Conservation (phyloP, 768 basidiomycete genomes). For the Brasilioporus rufonigricans region DNA sequence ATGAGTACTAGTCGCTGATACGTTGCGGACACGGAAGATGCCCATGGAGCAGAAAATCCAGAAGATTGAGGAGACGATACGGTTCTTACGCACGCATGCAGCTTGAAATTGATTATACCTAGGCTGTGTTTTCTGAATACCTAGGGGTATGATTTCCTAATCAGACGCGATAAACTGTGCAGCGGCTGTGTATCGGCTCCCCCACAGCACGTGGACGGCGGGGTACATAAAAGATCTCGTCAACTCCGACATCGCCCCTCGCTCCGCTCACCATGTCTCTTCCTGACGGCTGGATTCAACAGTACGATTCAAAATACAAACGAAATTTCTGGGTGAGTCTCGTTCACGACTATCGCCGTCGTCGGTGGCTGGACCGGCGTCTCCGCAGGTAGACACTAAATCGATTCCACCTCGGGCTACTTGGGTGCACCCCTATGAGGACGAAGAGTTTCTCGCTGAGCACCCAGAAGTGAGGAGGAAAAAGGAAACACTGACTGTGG, state of each 20-base stretch:
- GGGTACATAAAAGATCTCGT: background rate
- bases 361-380: background rate
- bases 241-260: background rate
- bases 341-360: no score
- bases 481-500: slow-evolving; percentile 12
- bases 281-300: slow-evolving; percentile 57
- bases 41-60: slow-evolving; percentile 51
- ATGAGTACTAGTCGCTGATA: background rate
- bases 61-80: slow-evolving; percentile 50
- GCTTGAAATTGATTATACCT: slow-evolving; percentile 9
- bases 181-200: slow-evolving; percentile 3
- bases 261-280: slow-evolving; percentile 32
- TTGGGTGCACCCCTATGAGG: slow-evolving; percentile 74
- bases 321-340: slow-evolving; percentile 50
- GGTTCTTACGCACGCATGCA: slow-evolving; percentile 31
- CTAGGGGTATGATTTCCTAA: background rate
- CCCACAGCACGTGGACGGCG: slow-evolving; percentile 16
- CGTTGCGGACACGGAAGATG: slow-evolving; percentile 39
- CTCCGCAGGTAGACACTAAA: slow-evolving; percentile 56
- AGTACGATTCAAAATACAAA: slow-evolving; percentile 41
- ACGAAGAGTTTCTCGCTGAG: slow-evolving; percentile 57
- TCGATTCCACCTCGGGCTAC: slow-evolving; percentile 62
- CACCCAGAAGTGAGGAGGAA: slow-evolving; percentile 49
- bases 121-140: background rate
- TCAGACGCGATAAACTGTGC: background rate